Percentiles rank a stretch among this genome's conserved stretches.
These are phyloP conservation scores for Alternaria burnsii DNA, from an alignment of 2,329 filamentous ascomycete genomes.

Conservation along the genomic window DNA sequence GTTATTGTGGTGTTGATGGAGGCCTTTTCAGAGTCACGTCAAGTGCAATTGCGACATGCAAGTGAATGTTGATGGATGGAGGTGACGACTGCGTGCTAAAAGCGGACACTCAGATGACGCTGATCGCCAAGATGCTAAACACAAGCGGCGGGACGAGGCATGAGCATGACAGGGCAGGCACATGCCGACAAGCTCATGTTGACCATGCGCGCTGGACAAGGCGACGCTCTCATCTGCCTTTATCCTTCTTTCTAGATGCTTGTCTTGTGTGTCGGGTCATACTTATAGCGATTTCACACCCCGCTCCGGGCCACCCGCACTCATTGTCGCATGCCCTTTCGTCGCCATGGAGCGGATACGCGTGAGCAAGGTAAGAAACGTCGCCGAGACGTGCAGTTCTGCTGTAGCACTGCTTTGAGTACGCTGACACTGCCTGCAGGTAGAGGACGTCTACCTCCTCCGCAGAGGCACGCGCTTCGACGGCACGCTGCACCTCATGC, in stretches of 20 bases:
- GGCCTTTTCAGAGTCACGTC: neutral
- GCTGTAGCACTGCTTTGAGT: neutral
- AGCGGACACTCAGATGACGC: constrained; percentile 21
- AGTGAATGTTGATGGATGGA: neutral
- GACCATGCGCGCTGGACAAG: constrained; percentile 21
- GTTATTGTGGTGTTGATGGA: neutral
- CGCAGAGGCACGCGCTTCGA: constrained; percentile 64
- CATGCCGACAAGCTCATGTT: constrained; percentile 29
- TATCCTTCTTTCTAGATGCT: constrained; percentile 2
- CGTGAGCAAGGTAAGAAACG: constrained; percentile 53
- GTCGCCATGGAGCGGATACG: constrained; percentile 56
- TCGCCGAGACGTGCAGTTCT: neutral
- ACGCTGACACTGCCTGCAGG: constrained; percentile 46
- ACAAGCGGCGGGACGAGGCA: constrained; percentile 31
- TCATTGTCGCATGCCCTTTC: neutral
- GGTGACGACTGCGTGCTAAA: neutral
- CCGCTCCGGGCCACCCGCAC: constrained; percentile 7
- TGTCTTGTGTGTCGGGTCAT: constrained; percentile 11
- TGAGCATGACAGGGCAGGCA: constrained; percentile 31
- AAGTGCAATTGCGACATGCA: neutral
- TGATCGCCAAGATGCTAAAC: constrained; percentile 31
- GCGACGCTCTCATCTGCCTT: constrained; percentile 10
- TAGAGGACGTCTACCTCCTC: constrained; percentile 69
- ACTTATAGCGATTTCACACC: constrained; percentile 8
- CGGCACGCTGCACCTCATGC: constrained; percentile 69